Conservation (phyloP, 2,329 filamentous ascomycete species). For the Cladosporium colombiae region DNA sequence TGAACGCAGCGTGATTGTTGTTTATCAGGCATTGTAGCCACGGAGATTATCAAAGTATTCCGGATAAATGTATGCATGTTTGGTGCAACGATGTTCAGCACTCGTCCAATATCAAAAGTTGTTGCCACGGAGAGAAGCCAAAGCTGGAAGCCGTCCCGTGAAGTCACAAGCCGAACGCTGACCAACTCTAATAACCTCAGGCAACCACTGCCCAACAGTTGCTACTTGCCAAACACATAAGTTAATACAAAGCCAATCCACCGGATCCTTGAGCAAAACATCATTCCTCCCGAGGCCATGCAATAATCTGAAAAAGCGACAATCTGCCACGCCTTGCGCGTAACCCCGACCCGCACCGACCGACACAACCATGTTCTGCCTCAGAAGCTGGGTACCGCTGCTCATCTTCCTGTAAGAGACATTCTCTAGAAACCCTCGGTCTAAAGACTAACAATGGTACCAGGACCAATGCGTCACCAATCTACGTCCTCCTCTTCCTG, state of each 20-base stretch:
- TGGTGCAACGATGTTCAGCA: no score
- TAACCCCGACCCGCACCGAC: slow-evolving; percentile 17
- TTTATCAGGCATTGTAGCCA: no score
- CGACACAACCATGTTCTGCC: slow-evolving; percentile 61
- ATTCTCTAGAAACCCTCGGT: background rate
- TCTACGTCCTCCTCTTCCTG: slow-evolving; percentile 59
- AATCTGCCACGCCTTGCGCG: background rate
- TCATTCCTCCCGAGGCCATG: slow-evolving; percentile 9
- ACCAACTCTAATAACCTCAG: background rate
- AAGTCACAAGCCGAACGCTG: slow-evolving; percentile 4
- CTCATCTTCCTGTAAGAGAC: slow-evolving; percentile 54
- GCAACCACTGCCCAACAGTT: background rate
- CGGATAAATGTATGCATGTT: no score
- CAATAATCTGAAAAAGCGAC: slow-evolving; percentile 14
- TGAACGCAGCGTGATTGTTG: no score
- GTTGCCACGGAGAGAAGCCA: background rate
- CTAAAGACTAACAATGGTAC: slow-evolving; percentile 20
- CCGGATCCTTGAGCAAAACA: background rate
- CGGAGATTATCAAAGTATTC: no score
- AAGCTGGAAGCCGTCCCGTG: background rate
- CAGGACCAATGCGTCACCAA: slow-evolving; percentile 50
- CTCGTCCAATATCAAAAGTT: background rate
- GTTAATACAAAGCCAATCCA: background rate
- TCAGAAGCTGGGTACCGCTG: slow-evolving; percentile 58
- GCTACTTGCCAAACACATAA: background rate